Conservation (phyloP, 768 basidiomycete species). For the Boletus rubroflammeus region DNA sequence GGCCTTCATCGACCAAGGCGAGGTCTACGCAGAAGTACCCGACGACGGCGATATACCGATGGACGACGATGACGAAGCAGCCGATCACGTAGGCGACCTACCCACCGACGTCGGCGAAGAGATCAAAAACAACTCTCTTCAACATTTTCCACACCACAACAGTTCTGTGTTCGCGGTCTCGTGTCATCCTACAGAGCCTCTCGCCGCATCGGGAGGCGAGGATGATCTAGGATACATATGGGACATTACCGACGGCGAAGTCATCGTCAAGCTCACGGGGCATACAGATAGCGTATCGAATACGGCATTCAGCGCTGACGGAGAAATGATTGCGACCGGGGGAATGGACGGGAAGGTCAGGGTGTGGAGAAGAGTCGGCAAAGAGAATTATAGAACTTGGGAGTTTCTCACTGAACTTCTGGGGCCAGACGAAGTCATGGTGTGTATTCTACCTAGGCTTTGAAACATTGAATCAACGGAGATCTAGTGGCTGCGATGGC, state of each 20-base stretch:
- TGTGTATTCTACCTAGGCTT: conserved; percentile 37
- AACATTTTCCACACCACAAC: conserved; percentile 63
- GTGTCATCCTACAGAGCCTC: conserved; percentile 72
- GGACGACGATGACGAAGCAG: conserved; percentile 64
- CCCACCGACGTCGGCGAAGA: conserved; percentile 34
- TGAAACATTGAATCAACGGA: conserved; percentile 4
- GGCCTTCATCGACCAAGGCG: conserved; percentile 62
- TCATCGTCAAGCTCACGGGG: conserved; percentile 81
- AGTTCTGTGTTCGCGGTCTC: conserved; percentile 83
- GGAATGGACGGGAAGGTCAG: conserved; percentile 97
- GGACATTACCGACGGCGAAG: conserved; percentile 78
- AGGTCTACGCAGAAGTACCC: conserved; percentile 59
- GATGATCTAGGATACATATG: conserved; percentile 95
- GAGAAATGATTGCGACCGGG: conserved; percentile 90
- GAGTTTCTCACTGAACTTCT: conserved; percentile 92
- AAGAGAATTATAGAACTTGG: conserved; percentile 74
- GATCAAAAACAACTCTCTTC: conserved; percentile 61
- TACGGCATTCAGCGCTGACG: conserved; percentile 79
- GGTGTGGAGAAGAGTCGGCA: conserved; percentile 85
- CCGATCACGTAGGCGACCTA: conserved; percentile 45
- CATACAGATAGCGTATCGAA: conserved; percentile 89
- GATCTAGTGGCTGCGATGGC: conserved; percentile 87
- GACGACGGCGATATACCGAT: conserved; percentile 69
- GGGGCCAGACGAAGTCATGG: conserved; percentile 95
- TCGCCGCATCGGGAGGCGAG: conserved; percentile 91